A percentile compares a stretch with the other conserved stretches of the same genome.
phyloP scores from a whole-genome alignment of 2,329 filamentous ascomycete genomes.

The Monosporascus cannonballus region DNA sequence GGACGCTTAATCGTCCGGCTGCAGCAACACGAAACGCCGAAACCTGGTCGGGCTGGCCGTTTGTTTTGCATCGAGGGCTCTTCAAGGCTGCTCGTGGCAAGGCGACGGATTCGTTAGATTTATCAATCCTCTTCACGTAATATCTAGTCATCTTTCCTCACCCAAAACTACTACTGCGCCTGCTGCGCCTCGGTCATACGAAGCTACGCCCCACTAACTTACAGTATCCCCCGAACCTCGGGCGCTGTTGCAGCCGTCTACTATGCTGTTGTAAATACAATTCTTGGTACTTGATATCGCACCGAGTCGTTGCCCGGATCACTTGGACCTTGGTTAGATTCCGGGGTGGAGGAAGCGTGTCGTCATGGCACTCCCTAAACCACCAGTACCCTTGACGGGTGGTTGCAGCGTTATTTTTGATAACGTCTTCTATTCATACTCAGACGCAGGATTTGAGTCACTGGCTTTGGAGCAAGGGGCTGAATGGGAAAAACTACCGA shows the following conservation, averaged over 20 bases:
- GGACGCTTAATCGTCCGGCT: no score
- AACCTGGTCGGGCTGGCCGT: no score
- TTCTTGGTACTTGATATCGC: background rate
- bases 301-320: background rate
- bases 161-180: background rate
- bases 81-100: background rate
- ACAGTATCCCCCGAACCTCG: background rate
- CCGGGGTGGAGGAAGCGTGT: slow-evolving; percentile 6
- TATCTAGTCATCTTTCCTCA: background rate
- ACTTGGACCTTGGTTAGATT: background rate
- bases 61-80: no score
- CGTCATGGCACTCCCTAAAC: slow-evolving; percentile 67
- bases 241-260: background rate
- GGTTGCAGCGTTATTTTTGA: slow-evolving; percentile 78
- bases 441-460: slow-evolving; percentile 67
- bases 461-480: slow-evolving; percentile 62
- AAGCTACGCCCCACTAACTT: background rate
- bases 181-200: background rate
- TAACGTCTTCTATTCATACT: slow-evolving; percentile 80
- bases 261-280: background rate
- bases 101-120: background rate
- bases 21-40: no score
- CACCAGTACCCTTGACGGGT: slow-evolving; percentile 62
- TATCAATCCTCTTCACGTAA: background rate
- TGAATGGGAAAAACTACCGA: slow-evolving; percentile 61